Evolutionary conservation across 2,329 filamentous ascomycete genomes (phyloP), one percentile per base, ranked within the genome.

Genomic region (Kalmusia sp.): DNA sequence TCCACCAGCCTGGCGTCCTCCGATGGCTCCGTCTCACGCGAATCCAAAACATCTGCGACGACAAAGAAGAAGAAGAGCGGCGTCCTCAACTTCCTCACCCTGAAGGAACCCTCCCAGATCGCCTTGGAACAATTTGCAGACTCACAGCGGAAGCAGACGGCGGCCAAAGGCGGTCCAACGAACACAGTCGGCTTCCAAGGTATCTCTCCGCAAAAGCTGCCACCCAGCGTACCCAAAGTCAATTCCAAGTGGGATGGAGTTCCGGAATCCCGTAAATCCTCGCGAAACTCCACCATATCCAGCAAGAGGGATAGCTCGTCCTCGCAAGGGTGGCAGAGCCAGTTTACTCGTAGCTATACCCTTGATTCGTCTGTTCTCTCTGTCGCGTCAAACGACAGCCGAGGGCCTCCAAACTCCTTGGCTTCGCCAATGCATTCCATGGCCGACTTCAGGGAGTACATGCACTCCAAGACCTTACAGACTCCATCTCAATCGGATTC

Each of bases 211-310:
- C 74, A 79, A 54, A 81, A 79, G 57, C 72, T 84, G 31, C 81
- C 81, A 5, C 59, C 73, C 3, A 70, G 69, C 49, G 79, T 83
- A 1, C 81, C 81, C 17, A 82, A 78, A 56, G 80, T 82, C 30
- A 84, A 83, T 54, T 78, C 78, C 24, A 83, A 80, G 65, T 83
- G 81, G 81, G 77, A 83, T 58, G 81, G 81, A 8, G 63, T 83
- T 6, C 81, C 81, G 11, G 72, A 78, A 19, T 55, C 64, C 1
- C 58, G 74, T 37, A 79, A 76, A 58, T 55, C 60, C 7, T 39
- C 48, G 11, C 58, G 56, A 2, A 48, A 55, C 15, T 63, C 62
- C 6, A 44, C 34, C 33, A 28, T 39, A 9, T 49, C 57, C 11
- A 62, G 46, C 53, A 68, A 59, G 35, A 62, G 59, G 50, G 56